Conservation (phyloP, 768 basidiomycete species). For the Collybia nuda region DNA sequence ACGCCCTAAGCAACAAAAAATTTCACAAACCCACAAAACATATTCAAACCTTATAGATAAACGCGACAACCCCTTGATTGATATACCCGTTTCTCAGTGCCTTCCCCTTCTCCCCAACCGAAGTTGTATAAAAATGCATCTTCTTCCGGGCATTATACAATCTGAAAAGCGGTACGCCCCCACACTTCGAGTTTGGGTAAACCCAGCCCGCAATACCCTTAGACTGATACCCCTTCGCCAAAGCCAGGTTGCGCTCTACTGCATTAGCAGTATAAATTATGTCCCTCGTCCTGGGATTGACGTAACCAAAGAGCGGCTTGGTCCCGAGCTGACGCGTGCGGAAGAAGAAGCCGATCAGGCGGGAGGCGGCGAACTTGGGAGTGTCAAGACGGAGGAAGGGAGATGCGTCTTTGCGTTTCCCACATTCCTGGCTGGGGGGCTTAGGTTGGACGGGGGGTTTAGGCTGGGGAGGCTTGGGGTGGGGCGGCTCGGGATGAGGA, state of each 20-base stretch:
- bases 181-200: neutral
- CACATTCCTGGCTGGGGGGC: neutral
- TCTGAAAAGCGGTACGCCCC: neutral
- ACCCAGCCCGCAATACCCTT: neutral
- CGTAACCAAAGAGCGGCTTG: neutral
- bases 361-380: neutral
- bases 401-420: neutral
- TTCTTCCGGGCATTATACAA: neutral
- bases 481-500: too few relatives aligned
- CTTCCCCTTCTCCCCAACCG: neutral
- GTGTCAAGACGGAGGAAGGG: neutral
- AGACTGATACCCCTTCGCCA: neutral
- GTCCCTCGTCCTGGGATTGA: neutral
- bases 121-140: neutral
- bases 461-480: too few relatives aligned
- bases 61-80: neutral
- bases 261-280: neutral
- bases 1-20: too few relatives aligned
- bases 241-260: neutral
- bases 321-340: neutral
- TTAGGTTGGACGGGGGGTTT: neutral
- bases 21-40: neutral
- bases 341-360: neutral
- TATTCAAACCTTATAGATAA: neutral
- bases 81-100: neutral